These are phyloP conservation scores for Alternaria viburni DNA, from an alignment of 2,329 filamentous ascomycete species.

Conservation along the genomic window DNA sequence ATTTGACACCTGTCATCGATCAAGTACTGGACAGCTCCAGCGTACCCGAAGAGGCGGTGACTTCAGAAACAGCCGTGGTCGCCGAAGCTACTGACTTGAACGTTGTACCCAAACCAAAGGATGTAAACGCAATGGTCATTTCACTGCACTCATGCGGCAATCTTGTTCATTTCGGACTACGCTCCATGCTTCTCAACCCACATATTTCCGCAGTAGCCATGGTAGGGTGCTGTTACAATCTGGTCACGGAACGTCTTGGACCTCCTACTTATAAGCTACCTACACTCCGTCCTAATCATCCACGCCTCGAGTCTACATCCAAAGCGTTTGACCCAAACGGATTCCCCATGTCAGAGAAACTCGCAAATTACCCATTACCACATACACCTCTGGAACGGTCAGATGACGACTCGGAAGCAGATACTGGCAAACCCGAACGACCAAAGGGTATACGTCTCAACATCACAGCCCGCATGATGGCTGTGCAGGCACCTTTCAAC, in stretches of 20 bases:
- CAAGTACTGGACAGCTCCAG: conserved; percentile 61
- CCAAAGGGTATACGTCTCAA: conserved; percentile 77
- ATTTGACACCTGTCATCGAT: conserved; percentile 70
- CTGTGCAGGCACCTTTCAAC: conserved; percentile 91
- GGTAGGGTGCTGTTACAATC: conserved; percentile 97
- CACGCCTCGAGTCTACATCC: conserved; percentile 71
- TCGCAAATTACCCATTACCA: conserved; percentile 59
- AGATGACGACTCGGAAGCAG: neutral
- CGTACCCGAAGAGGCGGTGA: conserved; percentile 32
- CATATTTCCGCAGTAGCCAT: conserved; percentile 89
- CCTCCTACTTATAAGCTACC: conserved; percentile 87
- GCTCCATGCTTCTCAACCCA: conserved; percentile 83
- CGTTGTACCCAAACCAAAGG: conserved; percentile 35
- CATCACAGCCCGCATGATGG: conserved; percentile 98
- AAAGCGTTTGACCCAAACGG: conserved; percentile 83
- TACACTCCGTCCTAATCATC: conserved; percentile 75
- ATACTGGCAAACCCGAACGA: conserved; percentile 15
- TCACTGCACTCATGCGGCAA: conserved; percentile 98
- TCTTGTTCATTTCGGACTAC: conserved; percentile 91
- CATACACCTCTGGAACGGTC: conserved; percentile 12
- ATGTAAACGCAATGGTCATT: conserved; percentile 75
- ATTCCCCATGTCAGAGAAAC: conserved; percentile 84
- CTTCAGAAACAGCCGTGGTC: conserved; percentile 25
- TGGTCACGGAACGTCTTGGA: conserved; percentile 87
- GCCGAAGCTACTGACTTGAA: conserved; percentile 34